Percentiles rank a stretch among this genome's conserved stretches.
Conservation (phyloP, 768 basidiomycete genomes). For the Vishniacozyma victoriae region DNA sequence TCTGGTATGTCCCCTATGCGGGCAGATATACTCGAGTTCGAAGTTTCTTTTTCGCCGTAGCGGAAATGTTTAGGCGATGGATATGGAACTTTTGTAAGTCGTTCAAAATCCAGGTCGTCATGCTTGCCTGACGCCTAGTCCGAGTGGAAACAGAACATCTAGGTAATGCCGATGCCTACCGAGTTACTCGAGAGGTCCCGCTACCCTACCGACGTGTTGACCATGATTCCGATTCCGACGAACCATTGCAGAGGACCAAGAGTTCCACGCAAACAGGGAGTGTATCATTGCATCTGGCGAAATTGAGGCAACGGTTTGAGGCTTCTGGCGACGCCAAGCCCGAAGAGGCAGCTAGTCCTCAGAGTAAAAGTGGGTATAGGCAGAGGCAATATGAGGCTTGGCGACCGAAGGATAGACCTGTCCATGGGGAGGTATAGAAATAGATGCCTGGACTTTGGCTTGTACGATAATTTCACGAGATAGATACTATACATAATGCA, state of each 20-base stretch:
- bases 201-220: slow-evolving; percentile 62
- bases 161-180: slow-evolving; percentile 88
- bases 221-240: slow-evolving; percentile 50
- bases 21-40: slow-evolving; percentile 54
- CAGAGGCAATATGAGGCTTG: no score
- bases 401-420: no score
- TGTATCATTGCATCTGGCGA: no score
- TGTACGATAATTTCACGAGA: no score
- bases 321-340: no score
- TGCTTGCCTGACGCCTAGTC: slow-evolving; percentile 53
- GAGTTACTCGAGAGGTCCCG: slow-evolving; percentile 70
- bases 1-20: slow-evolving; percentile 56
- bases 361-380: no score
- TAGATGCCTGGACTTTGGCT: no score
- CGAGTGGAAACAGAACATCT: slow-evolving; percentile 87
- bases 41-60: slow-evolving; percentile 61
- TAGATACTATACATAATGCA: no score
- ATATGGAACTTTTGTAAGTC: slow-evolving; percentile 88
- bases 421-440: no score
- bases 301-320: no score
- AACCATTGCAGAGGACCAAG: no score
- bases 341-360: no score
- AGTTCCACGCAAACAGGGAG: not conserved
- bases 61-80: slow-evolving; percentile 74
- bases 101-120: not conserved